phyloP scores from a whole-genome alignment of 2,329 filamentous ascomycete species.

The Grosmannia serpens region DNA sequence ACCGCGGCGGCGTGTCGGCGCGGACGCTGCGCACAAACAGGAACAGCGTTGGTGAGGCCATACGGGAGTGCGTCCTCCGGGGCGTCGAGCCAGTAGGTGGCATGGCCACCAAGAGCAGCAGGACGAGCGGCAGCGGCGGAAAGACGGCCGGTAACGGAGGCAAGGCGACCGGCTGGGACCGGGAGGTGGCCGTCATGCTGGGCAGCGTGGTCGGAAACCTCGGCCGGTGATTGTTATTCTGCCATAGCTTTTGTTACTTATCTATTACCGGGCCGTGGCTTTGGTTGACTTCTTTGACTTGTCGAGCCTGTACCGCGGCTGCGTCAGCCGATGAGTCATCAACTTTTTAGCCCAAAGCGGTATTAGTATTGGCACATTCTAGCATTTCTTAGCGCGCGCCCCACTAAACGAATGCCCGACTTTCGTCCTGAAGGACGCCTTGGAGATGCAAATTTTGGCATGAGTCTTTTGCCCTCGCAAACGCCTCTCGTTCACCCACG shows the following conservation, averaged over 20 bases:
- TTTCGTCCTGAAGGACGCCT: background rate
- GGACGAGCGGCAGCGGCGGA: slow-evolving; percentile 17
- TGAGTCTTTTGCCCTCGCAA: background rate
- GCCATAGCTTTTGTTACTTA: background rate
- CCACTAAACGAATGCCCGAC: background rate
- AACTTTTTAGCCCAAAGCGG: background rate
- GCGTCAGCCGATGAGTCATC: background rate
- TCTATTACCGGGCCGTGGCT: too few species aligned
- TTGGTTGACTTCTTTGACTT: too few species aligned
- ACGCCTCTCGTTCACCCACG: background rate
- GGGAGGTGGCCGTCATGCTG: slow-evolving; percentile 92
- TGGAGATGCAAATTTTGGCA: background rate
- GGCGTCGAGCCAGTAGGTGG: slow-evolving; percentile 59
- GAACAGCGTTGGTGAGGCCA: slow-evolving; percentile 61
- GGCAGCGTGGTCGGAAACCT: slow-evolving; percentile 57
- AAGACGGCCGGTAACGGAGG: background rate
- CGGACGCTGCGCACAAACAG: slow-evolving; percentile 69
- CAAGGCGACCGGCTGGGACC: slow-evolving; percentile 52
- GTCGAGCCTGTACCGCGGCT: too few species aligned
- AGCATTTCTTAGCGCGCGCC: background rate
- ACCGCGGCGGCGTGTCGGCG: slow-evolving; percentile 71
- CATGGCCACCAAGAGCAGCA: slow-evolving; percentile 28
- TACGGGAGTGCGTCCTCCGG: slow-evolving; percentile 71
- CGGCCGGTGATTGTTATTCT: background rate
- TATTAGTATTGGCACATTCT: background rate